Conservation (phyloP, 202 grass and related monocot genomes). For the Panicum virgatum region DNA sequence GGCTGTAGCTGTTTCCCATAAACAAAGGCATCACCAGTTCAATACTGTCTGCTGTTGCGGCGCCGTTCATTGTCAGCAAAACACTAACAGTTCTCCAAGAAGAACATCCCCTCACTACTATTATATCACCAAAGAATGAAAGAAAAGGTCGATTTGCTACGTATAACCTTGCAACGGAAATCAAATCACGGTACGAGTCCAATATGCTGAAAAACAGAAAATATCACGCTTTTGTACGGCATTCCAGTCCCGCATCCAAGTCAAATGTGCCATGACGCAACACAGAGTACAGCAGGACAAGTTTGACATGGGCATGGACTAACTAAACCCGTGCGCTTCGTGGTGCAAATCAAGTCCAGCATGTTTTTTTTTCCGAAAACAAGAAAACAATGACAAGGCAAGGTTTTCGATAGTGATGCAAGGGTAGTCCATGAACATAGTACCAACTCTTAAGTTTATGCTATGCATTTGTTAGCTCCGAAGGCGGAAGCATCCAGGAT, state of each 20-base stretch:
- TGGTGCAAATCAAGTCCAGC: background rate
- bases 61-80: background rate
- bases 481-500: conserved; percentile 18
- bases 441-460: background rate
- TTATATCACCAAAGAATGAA: background rate
- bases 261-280: background rate
- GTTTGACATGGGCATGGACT: background rate
- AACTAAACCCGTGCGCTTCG: background rate
- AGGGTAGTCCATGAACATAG: conserved; percentile 10
- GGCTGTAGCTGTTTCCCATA: background rate
- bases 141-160: background rate
- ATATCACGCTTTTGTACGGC: background rate
- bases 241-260: background rate
- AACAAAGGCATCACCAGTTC: background rate
- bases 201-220: background rate
- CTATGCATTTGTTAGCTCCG: background rate
- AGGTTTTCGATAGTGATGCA: background rate
- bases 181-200: background rate
- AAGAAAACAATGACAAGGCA: background rate
- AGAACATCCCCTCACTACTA: background rate
- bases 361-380: background rate
- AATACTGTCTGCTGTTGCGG: no score
- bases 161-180: background rate
- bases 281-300: background rate
- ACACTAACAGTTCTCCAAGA: no score